These are phyloP conservation scores for Phragmites australis DNA, from an alignment of 176 grass and related monocot species.

Conservation along the genomic window DNA sequence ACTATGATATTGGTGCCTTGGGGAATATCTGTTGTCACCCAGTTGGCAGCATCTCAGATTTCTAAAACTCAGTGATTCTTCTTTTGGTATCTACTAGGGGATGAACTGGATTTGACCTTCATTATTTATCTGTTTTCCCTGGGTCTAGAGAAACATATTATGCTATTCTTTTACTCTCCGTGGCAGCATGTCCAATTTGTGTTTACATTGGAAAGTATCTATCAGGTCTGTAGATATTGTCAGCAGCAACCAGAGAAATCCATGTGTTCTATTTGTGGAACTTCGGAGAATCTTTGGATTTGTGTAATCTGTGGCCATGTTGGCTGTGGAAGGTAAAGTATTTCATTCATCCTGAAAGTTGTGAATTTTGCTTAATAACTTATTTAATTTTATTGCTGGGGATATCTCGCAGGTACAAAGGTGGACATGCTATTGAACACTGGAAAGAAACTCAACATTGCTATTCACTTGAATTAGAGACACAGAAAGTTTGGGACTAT, in stretches of 20 bases:
- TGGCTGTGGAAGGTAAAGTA: constrained; percentile 90
- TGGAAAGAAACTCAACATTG: constrained; percentile 96
- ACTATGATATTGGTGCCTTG: background rate
- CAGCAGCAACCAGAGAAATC: constrained; percentile 93
- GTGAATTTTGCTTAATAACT: constrained; percentile 18
- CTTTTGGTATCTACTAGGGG: background rate
- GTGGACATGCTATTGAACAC: constrained; percentile 80
- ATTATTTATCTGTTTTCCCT: background rate
- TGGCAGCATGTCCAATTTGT: background rate
- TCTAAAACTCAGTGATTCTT: background rate
- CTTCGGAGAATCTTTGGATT: constrained; percentile 89
- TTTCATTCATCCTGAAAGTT: constrained; percentile 28
- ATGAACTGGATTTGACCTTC: constrained; percentile 19
- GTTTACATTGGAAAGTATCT: constrained; percentile 40
- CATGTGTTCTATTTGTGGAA: constrained; percentile 84
- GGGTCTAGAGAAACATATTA: background rate
- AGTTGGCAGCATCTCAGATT: constrained; percentile 23
- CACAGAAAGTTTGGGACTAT: constrained; percentile 98
- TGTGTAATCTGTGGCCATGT: constrained; percentile 95
- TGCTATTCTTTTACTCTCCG: background rate
- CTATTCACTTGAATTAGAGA: constrained; percentile 96
- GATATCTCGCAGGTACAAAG: constrained; percentile 66
- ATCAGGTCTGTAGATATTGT: constrained; percentile 94
- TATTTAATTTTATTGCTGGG: constrained; percentile 27
- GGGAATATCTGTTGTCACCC: background rate